Base-by-base conservation (phyloP, 1,284 basidiomycete genomes). In the Naganishia sp. region DNA sequence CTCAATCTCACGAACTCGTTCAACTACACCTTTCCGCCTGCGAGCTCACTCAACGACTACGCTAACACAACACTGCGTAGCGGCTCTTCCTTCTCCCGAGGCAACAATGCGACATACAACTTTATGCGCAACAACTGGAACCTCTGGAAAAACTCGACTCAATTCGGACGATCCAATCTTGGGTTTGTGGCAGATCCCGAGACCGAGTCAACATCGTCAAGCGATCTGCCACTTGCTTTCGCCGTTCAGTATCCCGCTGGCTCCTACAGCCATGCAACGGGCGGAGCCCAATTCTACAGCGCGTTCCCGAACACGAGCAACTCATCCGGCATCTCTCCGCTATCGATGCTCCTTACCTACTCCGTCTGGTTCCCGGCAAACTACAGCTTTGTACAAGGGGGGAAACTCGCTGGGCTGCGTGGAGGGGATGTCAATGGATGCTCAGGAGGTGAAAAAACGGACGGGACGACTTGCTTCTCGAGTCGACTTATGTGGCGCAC, bases 371-470 rank as follows among this genome's bases (percentile, higher is more conserved):
- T 72, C 28, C 51, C 54, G 18, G 23, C 50, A 31, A 32, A 63
- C 49, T 70, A 67, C 51, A 75, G 75, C 31, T 71, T 54, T 51
- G 63, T 69, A 64, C 70, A 71, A 50, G 80, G 79, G 10, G 80
- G 80, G n/a, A 81, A 81, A 69, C 72, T 81, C 3, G 77, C 80
- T 4, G 80, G 80, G 21, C 68, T 81, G 31, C 68, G 79, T 60
- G 80, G 79, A 25, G 80, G 80, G 9, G 70, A 73, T 0, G 13
- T 72, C 0, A 51, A 47, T 9, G 78, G 77, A 5, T 81, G 80
- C 70, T 77, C 77, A 3, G 80, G 80, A 6, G 80, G 80, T 0
- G 72, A 71, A 45, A 71, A 77, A 62, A 73, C 77, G 17, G 72
- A 80, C 69, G 78, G 78, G 11, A 72, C 70, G 51, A 67, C 66